These are phyloP conservation scores for Gossypium bickii DNA, from an alignment of 345 rosid species.

Conservation along the genomic window DNA sequence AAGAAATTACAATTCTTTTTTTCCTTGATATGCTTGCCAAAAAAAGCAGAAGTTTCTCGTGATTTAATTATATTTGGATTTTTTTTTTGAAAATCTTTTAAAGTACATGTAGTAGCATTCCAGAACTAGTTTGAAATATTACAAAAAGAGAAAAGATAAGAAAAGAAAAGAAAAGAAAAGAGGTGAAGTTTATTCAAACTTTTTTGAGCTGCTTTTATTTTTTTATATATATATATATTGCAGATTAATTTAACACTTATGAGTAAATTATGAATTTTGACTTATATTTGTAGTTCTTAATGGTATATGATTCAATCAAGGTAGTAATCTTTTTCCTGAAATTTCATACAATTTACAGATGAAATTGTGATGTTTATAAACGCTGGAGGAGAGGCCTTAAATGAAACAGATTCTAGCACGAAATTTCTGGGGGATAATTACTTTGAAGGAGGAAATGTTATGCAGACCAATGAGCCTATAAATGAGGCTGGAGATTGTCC, in stretches of 20 bases:
- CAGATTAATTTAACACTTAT: background rate
- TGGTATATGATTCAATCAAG: background rate
- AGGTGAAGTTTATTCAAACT: background rate
- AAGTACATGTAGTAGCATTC: background rate
- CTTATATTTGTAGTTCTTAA: background rate
- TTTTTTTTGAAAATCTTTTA: background rate
- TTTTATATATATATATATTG: too few species aligned
- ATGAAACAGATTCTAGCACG: constrained; percentile 38
- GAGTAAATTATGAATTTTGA: background rate
- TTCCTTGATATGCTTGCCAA: background rate
- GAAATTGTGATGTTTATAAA: constrained; percentile 30
- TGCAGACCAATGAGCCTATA: constrained; percentile 64
- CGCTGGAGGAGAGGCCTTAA: constrained; percentile 50
- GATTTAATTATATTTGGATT: background rate
- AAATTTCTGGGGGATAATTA: constrained; percentile 32
- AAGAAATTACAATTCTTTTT: background rate
- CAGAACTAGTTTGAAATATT: background rate
- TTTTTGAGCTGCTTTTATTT: background rate
- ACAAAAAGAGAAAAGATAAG: background rate
- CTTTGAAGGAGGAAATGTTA: constrained; percentile 72
- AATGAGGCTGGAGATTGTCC: constrained; percentile 78
- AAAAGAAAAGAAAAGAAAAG: background rate
- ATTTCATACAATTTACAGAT: constrained; percentile 35
- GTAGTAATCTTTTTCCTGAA: background rate
- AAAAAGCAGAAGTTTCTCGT: background rate